Evolutionary conservation across 352 stramenopile genomes (phyloP).

Genomic region (Phytophthora idaei): DNA sequence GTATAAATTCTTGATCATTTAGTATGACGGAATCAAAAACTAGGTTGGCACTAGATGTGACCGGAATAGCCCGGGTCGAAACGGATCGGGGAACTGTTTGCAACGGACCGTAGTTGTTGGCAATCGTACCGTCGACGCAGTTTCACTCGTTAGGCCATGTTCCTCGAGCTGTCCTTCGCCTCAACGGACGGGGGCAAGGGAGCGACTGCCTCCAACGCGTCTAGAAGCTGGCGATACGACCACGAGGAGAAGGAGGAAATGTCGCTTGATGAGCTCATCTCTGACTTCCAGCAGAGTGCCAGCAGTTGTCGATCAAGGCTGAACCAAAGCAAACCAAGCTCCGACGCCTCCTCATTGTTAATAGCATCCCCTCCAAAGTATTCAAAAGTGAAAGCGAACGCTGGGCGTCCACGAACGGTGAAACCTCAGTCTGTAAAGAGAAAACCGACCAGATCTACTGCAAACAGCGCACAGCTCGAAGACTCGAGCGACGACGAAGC

Average conservation of each 20-base stretch:
- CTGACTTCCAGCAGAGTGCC: slow-evolving; percentile 48
- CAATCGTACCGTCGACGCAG: too few species aligned
- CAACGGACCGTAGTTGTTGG: too few species aligned
- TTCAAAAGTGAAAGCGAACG: slow-evolving; percentile 15
- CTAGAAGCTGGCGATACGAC: slow-evolving; percentile 9
- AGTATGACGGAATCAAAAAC: too few species aligned
- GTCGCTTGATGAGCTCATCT: slow-evolving; percentile 61
- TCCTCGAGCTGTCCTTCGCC: slow-evolving; percentile 41
- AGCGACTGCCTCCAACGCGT: slow-evolving; percentile 1
- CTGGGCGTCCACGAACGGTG: background rate
- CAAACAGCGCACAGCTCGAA: background rate
- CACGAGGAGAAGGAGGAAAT: slow-evolving; percentile 19
- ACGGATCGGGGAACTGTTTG: too few species aligned
- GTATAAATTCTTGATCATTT: too few species aligned
- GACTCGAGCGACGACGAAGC: slow-evolving; percentile 20
- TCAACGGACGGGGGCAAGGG: slow-evolving; percentile 13
- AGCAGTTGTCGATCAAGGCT: slow-evolving; percentile 9
- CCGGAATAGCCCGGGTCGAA: too few species aligned
- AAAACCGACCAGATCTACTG: background rate
- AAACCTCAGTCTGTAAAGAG: slow-evolving; percentile 6
- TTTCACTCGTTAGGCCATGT: slow-evolving; percentile 13
- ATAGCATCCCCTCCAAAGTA: slow-evolving; percentile 17
- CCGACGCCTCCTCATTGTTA: background rate
- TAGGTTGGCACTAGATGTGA: too few species aligned
- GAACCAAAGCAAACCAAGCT: slow-evolving; percentile 1